These are phyloP conservation scores for Chytriomyces sp. DNA, from an alignment of 192 early-diverging fungal genomes.

Conservation along the genomic window DNA sequence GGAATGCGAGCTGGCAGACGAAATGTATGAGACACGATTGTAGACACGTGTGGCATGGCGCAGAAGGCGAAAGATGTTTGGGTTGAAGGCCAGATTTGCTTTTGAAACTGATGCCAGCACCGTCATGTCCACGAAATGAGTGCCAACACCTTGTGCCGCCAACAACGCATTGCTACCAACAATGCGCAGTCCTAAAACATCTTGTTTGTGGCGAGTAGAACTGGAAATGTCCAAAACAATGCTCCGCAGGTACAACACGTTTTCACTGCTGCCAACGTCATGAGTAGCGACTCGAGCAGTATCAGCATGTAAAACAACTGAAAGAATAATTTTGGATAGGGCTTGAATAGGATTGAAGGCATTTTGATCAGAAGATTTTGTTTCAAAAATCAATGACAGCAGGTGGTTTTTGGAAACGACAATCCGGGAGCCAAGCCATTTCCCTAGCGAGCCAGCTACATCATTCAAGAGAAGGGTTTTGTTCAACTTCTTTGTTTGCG, in stretches of 20 bases:
- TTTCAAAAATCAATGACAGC: conserved; percentile 29
- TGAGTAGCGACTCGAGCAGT: too few relatives aligned
- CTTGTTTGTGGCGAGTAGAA: background rate
- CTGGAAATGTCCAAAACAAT: conserved; percentile 17
- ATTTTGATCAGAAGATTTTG: background rate
- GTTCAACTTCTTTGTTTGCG: background rate
- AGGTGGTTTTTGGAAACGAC: conserved; percentile 35
- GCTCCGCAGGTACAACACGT: conserved; percentile 27
- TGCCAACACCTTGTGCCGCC: too few relatives aligned
- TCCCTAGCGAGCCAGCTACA: background rate
- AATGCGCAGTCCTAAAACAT: too few relatives aligned
- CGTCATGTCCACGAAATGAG: conserved; percentile 8
- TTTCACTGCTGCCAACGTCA: background rate
- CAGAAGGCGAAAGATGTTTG: conserved; percentile 47
- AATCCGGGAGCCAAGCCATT: conserved; percentile 32
- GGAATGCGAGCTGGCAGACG: background rate
- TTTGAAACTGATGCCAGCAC: conserved; percentile 6
- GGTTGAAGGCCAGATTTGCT: conserved; percentile 30
- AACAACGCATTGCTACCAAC: too few relatives aligned
- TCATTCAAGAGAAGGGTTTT: conserved; percentile 3
- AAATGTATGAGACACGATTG: conserved; percentile 3
- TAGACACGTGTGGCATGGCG: conserved; percentile 42
- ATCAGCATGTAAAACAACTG: conserved; percentile 13
- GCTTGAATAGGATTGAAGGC: background rate
- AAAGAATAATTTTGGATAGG: conserved; percentile 2